Evolutionary conservation across 345 rosid genomes (phyloP), one percentile per base, ranked within the genome.

Genomic region (Corchorus capsularis): DNA sequence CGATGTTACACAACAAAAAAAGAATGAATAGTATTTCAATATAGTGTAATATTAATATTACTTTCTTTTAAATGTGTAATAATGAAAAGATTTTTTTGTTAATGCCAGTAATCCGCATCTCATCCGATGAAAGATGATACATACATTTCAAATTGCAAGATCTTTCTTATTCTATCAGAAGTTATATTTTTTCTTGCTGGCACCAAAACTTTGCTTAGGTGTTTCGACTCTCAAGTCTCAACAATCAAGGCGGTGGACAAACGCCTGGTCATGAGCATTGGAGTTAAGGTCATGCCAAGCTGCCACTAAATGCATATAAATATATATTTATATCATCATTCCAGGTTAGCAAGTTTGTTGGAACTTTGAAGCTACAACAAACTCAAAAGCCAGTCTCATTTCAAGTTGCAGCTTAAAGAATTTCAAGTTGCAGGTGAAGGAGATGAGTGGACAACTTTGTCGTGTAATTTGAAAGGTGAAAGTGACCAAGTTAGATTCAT

Each of bases 61-160:
- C 27, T 22, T 37, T 71, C 67, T 61, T 67, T 22, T 14, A 68
- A 59, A 50, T 79, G 78, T 82, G 79, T 80, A 82, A 81, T 75
- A 73, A 72, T 78, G 15, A 74, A 54, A 76, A 45, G 75, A 59
- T 63, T 64, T 27, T 59, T 65, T 52, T 20, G 16, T 37, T 53
- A 47, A 47, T 56, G 47, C n/a, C 32, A 65, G 19, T 7, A 74
- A 53, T 34, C 39, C 43, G 64, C 22, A 37, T 52, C 53, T 53
- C 45, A 53, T 69, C 66, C 55, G 45, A 6, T 56, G 55, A 4
- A 54, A 19, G n/a, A 35, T 63, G 46, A 16, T 37, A 20, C 60
- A 7, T 63, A 63, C 6, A 37, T 37, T 63, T 37, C 67, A 37
- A 27, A 27, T 61, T 32, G 64, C 64, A 2, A 32, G 16, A 5